These are phyloP conservation scores for Chaetomium sp. DNA, from an alignment of 2,329 filamentous ascomycete species.

Conservation along the genomic window DNA sequence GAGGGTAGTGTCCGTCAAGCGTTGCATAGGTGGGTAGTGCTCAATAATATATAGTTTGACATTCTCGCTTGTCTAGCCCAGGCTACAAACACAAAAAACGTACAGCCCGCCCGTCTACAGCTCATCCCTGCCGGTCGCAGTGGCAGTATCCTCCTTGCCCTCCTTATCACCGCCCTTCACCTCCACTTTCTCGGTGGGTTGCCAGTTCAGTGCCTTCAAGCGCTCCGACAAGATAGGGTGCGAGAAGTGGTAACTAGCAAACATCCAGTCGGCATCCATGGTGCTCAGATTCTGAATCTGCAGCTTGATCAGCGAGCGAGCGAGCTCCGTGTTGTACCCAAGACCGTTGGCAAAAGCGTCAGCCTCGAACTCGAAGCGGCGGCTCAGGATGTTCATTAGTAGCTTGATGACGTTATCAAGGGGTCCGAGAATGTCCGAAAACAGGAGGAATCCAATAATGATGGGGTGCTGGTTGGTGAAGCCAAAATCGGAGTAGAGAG, in stretches of 20 bases:
- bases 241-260: slow-evolving; percentile 97
- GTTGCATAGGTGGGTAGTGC: not conserved
- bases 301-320: slow-evolving; percentile 88
- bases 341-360: slow-evolving; percentile 85
- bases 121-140: slow-evolving; percentile 73
- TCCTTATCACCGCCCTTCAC: slow-evolving; percentile 44
- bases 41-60: not conserved
- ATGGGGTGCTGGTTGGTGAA: slow-evolving; percentile 83
- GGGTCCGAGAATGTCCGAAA: slow-evolving; percentile 92
- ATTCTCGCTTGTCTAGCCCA: not conserved
- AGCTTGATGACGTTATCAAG: slow-evolving; percentile 96
- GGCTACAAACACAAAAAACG: not conserved
- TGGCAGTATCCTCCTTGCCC: slow-evolving; percentile 51
- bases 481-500: slow-evolving; percentile 87
- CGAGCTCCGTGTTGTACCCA: slow-evolving; percentile 81
- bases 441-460: slow-evolving; percentile 95
- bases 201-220: slow-evolving; percentile 87
- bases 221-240: slow-evolving; percentile 95
- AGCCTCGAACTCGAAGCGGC: slow-evolving; percentile 94
- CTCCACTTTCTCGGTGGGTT: slow-evolving; percentile 57
- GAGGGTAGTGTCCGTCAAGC: too few relatives aligned
- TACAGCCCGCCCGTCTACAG: slow-evolving; percentile 50
- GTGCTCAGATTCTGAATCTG: slow-evolving; percentile 97
- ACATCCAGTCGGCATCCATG: slow-evolving; percentile 99
- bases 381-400: slow-evolving; percentile 91